phyloP scores from a whole-genome alignment of 1,139 yeast species.

The Protomyces gravidus region DNA sequence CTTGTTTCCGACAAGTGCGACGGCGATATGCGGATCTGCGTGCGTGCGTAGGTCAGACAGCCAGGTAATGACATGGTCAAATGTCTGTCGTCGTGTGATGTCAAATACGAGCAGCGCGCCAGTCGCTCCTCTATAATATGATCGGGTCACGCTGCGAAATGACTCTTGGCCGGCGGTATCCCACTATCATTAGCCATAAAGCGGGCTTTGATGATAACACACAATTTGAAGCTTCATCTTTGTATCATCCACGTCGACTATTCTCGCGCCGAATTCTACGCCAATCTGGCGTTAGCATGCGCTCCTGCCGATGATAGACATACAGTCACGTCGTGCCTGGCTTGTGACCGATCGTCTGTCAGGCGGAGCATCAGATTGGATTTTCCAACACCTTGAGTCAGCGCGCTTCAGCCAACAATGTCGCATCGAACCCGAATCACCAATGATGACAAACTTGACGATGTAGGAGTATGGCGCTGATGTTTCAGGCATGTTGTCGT shows the following conservation, averaged over 20 bases:
- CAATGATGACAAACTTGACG: conserved; percentile 47
- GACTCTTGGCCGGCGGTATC: conserved; percentile 83
- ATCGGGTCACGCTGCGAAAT: conserved; percentile 66
- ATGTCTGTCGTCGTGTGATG: conserved; percentile 51
- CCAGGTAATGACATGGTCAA: conserved; percentile 49
- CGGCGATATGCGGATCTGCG: conserved; percentile 43
- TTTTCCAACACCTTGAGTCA: conserved; percentile 42
- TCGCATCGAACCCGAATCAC: conserved; percentile 43
- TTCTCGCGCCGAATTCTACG: conserved; percentile 50
- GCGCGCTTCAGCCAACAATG: background rate
- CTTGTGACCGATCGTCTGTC: conserved; percentile 41
- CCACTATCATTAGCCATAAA: conserved; percentile 45
- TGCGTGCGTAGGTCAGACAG: conserved; percentile 49
- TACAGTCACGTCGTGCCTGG: background rate
- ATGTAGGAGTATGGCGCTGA: conserved; percentile 45
- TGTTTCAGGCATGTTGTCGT: background rate
- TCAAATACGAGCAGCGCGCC: conserved; percentile 77
- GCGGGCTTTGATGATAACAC: background rate
- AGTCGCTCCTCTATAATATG: conserved; percentile 74
- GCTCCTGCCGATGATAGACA: background rate
- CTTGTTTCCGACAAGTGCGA: conserved; percentile 52
- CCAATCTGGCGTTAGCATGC: conserved; percentile 43
- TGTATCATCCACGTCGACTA: conserved; percentile 43
- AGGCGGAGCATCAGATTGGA: conserved; percentile 47
- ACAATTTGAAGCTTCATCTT: conserved; percentile 43